Percentiles rank a stretch among this genome's conserved stretches.
Conservation (phyloP, 1,284 basidiomycete species). For the Porodaedalea pini region DNA sequence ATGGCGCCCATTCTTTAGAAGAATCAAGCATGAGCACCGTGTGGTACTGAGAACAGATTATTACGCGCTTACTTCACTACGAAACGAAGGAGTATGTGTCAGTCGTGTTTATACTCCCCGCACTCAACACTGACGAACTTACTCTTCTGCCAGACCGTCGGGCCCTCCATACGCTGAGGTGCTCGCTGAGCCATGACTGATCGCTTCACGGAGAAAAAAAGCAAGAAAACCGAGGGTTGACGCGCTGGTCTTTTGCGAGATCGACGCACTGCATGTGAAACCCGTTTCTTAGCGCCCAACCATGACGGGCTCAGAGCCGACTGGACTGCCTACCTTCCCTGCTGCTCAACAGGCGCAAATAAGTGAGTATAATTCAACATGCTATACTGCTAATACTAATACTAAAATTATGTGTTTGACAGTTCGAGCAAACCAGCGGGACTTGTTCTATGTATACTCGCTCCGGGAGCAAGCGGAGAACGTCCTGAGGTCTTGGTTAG, state of each 20-base stretch:
- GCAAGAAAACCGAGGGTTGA: neutral
- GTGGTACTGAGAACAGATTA: neutral
- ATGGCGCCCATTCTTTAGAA: conserved; percentile 80
- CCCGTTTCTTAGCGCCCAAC: neutral
- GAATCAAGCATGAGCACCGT: conserved; percentile 3
- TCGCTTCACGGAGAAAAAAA: conserved; percentile 20
- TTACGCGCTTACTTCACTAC: conserved; percentile 15
- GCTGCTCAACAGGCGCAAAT: conserved; percentile 82
- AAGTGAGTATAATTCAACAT: conserved; percentile 67
- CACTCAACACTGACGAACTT: conserved; percentile 29
- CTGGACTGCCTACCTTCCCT: conserved; percentile 50
- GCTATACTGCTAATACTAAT: neutral
- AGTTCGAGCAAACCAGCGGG: conserved; percentile 87
- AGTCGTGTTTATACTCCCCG: neutral
- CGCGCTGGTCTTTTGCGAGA: conserved; percentile 3
- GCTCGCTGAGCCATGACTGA: conserved; percentile 44
- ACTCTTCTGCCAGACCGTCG: conserved; percentile 76
- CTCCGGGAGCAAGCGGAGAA: conserved; percentile 75
- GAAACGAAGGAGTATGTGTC: conserved; percentile 15
- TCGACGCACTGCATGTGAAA: neutral
- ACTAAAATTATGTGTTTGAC: neutral
- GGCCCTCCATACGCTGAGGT: conserved; percentile 44
- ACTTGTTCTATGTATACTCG: conserved; percentile 72
- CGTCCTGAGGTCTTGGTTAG: conserved; percentile 73
- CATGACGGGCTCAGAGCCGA: conserved; percentile 4